Evolutionary conservation across 306 rosid species (phyloP), one percentile per base, ranked within the genome.

Genomic region (Quercus bicolor): DNA sequence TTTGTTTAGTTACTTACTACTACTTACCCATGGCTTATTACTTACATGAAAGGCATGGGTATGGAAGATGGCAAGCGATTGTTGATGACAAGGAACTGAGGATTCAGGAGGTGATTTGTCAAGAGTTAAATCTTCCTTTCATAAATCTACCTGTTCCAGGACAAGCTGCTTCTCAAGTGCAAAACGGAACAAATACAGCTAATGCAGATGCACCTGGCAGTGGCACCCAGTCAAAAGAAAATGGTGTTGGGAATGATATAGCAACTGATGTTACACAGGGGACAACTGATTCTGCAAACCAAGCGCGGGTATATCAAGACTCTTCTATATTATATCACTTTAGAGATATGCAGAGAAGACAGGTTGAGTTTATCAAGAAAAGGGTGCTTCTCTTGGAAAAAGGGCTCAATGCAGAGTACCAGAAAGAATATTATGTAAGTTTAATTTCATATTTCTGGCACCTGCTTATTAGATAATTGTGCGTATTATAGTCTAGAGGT

Each of bases 11-110:
- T 52, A 69, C 77, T 81, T 37, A 76, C 66, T n/a, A 24, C 26
- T 2, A 70, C 19, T 14, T 33, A 34, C 72, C 51, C n/a, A 5
- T 66, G 24, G 20, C 26, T 33, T 34, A 34, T 65, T 34, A 23
- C 53, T 68, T 68, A 19, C 52, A 68, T 34, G 26, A 4, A 77
- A 95, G 99, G 91, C 99, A 95, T 77, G 99, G 99, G 56, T 95
- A 95, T 80, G 99, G 99, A 81, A 90, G 96, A 90, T 95, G 99
- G 99, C 99, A 95, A 87, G 95, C 98, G 53, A 95, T 95, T 77
- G 84, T 93, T 79, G 99, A 95, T 80, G 99, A 95, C 82, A 95
- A 89, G 87, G 96, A 89, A 80, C 87, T 95, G 82, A 90, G 84
- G 90, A 87, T 95, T 81, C 98, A 91, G 83, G 99, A 95, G 82